Conservation (phyloP, 1,139 yeast species). For the Lodderomyces oxycetoniae region DNA sequence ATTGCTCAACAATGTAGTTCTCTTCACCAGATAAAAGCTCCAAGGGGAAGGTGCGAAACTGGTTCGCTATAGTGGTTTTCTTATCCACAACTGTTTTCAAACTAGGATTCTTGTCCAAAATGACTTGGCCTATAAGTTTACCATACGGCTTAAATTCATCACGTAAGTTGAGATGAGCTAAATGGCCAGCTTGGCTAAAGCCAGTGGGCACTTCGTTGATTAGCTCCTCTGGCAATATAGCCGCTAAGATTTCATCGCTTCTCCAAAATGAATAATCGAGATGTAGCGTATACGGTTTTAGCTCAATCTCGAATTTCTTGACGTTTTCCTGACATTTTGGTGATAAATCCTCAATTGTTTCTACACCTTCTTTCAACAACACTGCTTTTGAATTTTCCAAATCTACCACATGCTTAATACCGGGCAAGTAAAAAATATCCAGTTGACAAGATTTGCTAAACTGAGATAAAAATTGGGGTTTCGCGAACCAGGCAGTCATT, state of each 20-base stretch:
- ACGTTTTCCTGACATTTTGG: slow-evolving; percentile 41
- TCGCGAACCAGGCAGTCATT: slow-evolving; percentile 63
- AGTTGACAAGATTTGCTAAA: slow-evolving; percentile 50
- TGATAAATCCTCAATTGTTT: slow-evolving; percentile 29
- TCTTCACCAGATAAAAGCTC: slow-evolving; percentile 82
- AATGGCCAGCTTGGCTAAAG: slow-evolving; percentile 91
- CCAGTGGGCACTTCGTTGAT: slow-evolving; percentile 81
- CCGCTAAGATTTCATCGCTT: slow-evolving; percentile 74
- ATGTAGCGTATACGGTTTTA: slow-evolving; percentile 51
- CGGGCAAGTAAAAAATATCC: slow-evolving; percentile 59
- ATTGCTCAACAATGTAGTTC: slow-evolving; percentile 76
- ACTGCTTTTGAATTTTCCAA: slow-evolving; percentile 55
- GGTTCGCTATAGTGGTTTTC: slow-evolving; percentile 77
- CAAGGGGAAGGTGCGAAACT: slow-evolving; percentile 91
- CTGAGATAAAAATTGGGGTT: slow-evolving; percentile 56
- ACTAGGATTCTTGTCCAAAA: slow-evolving; percentile 77
- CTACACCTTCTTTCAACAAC: slow-evolving; percentile 37
- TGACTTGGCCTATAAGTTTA: slow-evolving; percentile 78
- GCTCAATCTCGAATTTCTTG: slow-evolving; percentile 39
- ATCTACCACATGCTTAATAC: slow-evolving; percentile 61
- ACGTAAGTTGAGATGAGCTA: slow-evolving; percentile 86
- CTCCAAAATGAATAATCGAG: slow-evolving; percentile 81
- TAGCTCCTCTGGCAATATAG: slow-evolving; percentile 70
- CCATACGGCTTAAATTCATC: slow-evolving; percentile 85
- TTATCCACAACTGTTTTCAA: slow-evolving; percentile 93